Conservation (phyloP, 352 stramenopile species). For the Blastocystis sp. region DNA sequence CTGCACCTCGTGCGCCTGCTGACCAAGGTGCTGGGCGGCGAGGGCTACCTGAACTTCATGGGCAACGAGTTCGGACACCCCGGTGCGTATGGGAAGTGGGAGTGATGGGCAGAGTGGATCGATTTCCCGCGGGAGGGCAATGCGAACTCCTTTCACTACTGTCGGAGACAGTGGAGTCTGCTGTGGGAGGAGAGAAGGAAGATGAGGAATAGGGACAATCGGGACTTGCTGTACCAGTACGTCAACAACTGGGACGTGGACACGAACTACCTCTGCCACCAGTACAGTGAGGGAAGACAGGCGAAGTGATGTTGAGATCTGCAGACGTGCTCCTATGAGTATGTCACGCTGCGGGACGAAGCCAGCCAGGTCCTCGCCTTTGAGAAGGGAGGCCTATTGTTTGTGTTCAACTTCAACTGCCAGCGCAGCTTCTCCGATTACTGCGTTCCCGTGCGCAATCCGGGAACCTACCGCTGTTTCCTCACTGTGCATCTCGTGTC, state of each 20-base stretch:
- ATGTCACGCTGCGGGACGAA: constrained; percentile 70
- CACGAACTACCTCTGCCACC: constrained; percentile 60
- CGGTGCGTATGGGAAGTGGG: neutral
- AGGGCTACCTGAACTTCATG: constrained; percentile 71
- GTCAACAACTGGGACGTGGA: constrained; percentile 69
- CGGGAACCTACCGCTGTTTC: constrained; percentile 54
- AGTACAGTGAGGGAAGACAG: constrained; percentile 19
- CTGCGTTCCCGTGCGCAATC: constrained; percentile 40
- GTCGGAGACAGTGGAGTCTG: constrained; percentile 70
- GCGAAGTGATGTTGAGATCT: neutral
- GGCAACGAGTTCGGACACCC: constrained; percentile 72
- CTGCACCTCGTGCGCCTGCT: constrained; percentile 70
- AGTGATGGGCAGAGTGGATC: constrained; percentile 69
- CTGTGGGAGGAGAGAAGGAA: neutral
- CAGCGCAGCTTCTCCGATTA: constrained; percentile 70
- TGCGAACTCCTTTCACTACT: constrained; percentile 68
- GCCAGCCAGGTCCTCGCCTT: constrained; percentile 69
- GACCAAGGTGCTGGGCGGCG: constrained; percentile 69
- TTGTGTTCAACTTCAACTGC: constrained; percentile 71
- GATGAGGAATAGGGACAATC: constrained; percentile 57
- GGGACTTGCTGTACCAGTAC: constrained; percentile 67
- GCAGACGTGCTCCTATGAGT: constrained; percentile 48
- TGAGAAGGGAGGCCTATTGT: constrained; percentile 70
- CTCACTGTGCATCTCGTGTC: constrained; percentile 21
- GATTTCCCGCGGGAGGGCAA: constrained; percentile 72